phyloP scores from a whole-genome alignment of 345 rosid genomes.

The Garcia nutans region DNA sequence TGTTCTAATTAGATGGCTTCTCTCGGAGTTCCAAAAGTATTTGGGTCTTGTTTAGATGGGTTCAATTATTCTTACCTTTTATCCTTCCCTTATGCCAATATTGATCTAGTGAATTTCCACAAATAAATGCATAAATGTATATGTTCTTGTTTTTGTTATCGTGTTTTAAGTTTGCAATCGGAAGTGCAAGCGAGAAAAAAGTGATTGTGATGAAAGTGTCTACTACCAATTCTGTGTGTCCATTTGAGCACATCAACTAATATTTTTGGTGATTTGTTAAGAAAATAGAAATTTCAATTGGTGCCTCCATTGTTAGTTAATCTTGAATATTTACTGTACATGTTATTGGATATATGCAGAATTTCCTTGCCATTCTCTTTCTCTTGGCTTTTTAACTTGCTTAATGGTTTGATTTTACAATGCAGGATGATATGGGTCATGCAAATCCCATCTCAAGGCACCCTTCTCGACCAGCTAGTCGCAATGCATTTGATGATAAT shows the following conservation, averaged over 20 bases:
- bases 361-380: neutral
- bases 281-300: neutral
- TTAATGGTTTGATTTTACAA: constrained; percentile 22
- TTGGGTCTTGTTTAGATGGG: neutral
- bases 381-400: constrained; percentile 8
- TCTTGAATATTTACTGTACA: neutral
- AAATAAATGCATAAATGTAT: neutral
- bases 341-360: neutral
- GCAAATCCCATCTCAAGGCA: constrained; percentile 42
- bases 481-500: constrained; percentile 48
- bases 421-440: constrained; percentile 57
- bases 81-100: neutral
- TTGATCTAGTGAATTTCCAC: neutral
- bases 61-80: neutral
- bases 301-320: neutral
- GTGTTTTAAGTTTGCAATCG: neutral
- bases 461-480: constrained; percentile 60
- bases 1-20: neutral
- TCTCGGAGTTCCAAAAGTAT: neutral
- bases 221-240: neutral
- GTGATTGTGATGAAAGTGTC: neutral
- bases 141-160: neutral
- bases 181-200: neutral
- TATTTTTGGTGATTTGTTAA: neutral
- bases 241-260: neutral